Evolutionary conservation across 176 grass and related monocot species (phyloP), one percentile per base, ranked within the genome.

Genomic region (Triticum timopheevii): DNA sequence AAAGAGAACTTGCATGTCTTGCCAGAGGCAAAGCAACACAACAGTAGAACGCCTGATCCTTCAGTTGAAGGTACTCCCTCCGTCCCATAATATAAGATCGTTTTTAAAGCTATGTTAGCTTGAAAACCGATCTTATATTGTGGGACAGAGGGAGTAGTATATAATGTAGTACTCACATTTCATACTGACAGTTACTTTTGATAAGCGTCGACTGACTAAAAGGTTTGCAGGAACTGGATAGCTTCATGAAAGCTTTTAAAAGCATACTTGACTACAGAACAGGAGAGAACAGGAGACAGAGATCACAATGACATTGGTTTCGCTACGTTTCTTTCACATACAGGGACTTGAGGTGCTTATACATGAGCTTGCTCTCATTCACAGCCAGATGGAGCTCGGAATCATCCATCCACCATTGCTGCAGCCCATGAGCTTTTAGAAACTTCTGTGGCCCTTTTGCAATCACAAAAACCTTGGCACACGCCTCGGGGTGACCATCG

Each of bases 401-500:
- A 76, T 95, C 93, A 42, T 93, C 88, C 0, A 86, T 90, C 93
- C 95, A 95, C 95, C 95, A 98, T 56, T 93, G 95, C 84, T 98
- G 81, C 91, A 98, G 70, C 8, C 95, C 93, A 85, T 98, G 95
- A 68, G 95, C 95, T 76, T 95, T 91, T 72, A 95, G 90, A 75
- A 98, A 92, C 31, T 88, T 98, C 54, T 82, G 85, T 49, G 89
- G 90, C 2, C 95, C 91, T 83, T 90, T 87, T 5, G 89, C 82
- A 50, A 88, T 93, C 69, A 95, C 73, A 77, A 90, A 93, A 3
- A 98, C 68, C 91, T 83, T 92, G 15, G 91, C 59, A 62, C 58
- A 77, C 2, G 71, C 56, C 22, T 78, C 87, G 2, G 54, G 61
- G 42, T 80, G 27, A 30, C 19, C 73, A 22, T 49, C 45, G 5